Percentiles rank a stretch among this genome's conserved stretches.
Evolutionary conservation across 2,329 filamentous ascomycete genomes (phyloP).

Genomic region (Ascochyta koolunga): DNA sequence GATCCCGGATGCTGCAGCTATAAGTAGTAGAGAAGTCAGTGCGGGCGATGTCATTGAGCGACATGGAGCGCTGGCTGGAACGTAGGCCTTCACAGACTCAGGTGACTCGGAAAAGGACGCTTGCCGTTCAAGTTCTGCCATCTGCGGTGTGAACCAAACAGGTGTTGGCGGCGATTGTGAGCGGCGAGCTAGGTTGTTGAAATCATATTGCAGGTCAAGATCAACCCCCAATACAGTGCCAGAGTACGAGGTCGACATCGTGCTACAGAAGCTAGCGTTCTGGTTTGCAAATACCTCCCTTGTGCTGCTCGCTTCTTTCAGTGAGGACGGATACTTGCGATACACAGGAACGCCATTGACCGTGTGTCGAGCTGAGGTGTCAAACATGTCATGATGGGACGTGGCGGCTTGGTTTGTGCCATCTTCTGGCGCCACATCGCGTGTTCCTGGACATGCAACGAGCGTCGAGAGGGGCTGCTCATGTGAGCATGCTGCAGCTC

Average conservation of each 20-base stretch:
- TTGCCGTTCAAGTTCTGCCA: conserved; percentile 27
- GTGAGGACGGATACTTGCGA: conserved; percentile 26
- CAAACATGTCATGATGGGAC: conserved; percentile 25
- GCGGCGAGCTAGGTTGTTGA: conserved; percentile 14
- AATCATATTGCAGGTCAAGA: conserved; percentile 39
- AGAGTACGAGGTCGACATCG: conserved; percentile 43
- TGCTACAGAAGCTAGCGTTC: conserved; percentile 43
- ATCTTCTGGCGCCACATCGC: conserved; percentile 24
- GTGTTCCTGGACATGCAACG: conserved; percentile 28
- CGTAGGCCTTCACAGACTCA: conserved; percentile 1
- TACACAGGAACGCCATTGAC: conserved; percentile 31
- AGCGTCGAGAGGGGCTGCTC: conserved; percentile 24
- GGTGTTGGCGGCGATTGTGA: conserved; percentile 33
- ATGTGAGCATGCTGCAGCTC: conserved; percentile 20
- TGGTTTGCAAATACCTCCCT: conserved; percentile 25
- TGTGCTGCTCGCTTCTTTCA: conserved; percentile 21
- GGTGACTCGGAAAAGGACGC: conserved; percentile 18
- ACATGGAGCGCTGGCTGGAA: neutral
- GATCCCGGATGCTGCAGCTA: conserved; percentile 47
- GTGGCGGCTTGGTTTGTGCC: conserved; percentile 19
- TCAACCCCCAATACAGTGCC: conserved; percentile 44
- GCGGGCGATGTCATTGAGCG: conserved; percentile 44
- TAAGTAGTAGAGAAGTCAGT: conserved; percentile 44
- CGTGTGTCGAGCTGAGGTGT: conserved; percentile 28
- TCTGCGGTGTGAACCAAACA: conserved; percentile 35